Evolutionary conservation across 163 green algal genomes (phyloP), one percentile per base, ranked within the genome.

Genomic region (Trebouxia gelatinosa): DNA sequence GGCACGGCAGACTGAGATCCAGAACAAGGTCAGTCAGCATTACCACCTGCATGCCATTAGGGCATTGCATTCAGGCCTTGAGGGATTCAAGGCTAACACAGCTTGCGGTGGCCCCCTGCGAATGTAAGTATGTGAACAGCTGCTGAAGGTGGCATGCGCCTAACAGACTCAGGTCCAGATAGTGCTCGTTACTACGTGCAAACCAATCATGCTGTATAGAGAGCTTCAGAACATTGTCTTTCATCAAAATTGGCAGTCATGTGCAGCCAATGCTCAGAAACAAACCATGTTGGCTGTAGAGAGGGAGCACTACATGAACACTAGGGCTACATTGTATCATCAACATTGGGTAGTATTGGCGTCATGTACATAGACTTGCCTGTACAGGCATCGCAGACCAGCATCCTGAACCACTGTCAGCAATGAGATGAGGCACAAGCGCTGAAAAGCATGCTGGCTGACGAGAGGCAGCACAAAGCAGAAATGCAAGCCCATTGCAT

Each of bases 21-120:
- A 79, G 37, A 84, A 84, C 80, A 78, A 76, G 80, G 79, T 75
- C 6, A 17, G 61, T 32, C 16, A 23, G 37, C n/a, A n/a, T n/a
- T n/a, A n/a, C n/a, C n/a, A n/a, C n/a, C n/a, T n/a, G n/a, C n/a
- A n/a, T n/a, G n/a, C n/a, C n/a, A n/a, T n/a, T n/a, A n/a, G n/a
- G n/a, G n/a, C n/a, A n/a, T n/a, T n/a, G n/a, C n/a, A n/a, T n/a
- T n/a, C n/a, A n/a, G n/a, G n/a, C n/a, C n/a, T n/a, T n/a, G n/a
- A n/a, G n/a, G n/a, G n/a, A n/a, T n/a, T n/a, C n/a, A n/a, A n/a
- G n/a, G n/a, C n/a, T n/a, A n/a, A n/a, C n/a, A n/a, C n/a, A n/a
- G n/a, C n/a, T n/a, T n/a, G n/a, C n/a, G n/a, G n/a, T n/a, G n/a
- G n/a, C n/a, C n/a, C n/a, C n/a, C n/a, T n/a, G n/a, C n/a, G n/a